These are phyloP conservation scores for Ustilago curta DNA, from an alignment of 1,284 basidiomycete species.

Conservation along the genomic window DNA sequence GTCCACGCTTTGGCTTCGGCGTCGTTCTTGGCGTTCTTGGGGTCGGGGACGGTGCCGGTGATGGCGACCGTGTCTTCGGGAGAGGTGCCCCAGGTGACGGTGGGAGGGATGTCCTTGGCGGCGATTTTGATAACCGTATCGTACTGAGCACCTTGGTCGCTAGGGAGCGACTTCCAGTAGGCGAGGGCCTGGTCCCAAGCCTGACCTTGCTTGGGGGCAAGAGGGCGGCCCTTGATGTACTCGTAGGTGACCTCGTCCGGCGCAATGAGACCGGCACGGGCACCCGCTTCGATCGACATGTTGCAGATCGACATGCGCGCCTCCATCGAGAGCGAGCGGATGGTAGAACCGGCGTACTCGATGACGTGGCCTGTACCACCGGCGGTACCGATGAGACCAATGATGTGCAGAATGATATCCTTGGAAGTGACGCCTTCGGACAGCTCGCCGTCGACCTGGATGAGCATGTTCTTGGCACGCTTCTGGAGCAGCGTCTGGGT, in stretches of 20 bases:
- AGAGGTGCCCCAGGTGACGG: conserved; percentile 67
- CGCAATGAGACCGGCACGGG: conserved; percentile 68
- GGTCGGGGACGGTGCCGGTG: conserved; percentile 65
- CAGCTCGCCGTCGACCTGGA: conserved; percentile 67
- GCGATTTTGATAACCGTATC: conserved; percentile 64
- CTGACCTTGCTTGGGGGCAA: conserved; percentile 61
- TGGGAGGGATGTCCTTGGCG: conserved; percentile 66
- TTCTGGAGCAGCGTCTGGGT: conserved; percentile 68
- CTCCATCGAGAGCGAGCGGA: conserved; percentile 65
- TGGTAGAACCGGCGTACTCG: conserved; percentile 66
- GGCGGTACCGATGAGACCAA: conserved; percentile 68
- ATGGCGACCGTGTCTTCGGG: conserved; percentile 67
- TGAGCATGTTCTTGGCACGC: conserved; percentile 67
- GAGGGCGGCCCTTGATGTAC: conserved; percentile 66
- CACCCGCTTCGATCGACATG: conserved; percentile 69
- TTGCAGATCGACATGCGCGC: conserved; percentile 69
- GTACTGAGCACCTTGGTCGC: conserved; percentile 64
- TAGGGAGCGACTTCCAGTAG: conserved; percentile 66
- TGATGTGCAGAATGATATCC: conserved; percentile 68
- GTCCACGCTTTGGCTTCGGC: conserved; percentile 55
- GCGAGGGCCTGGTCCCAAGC: conserved; percentile 64
- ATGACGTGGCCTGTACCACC: conserved; percentile 67
- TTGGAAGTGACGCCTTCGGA: conserved; percentile 67
- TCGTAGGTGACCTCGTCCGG: conserved; percentile 67
- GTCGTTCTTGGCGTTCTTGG: conserved; percentile 59